phyloP scores from a whole-genome alignment of 202 grass and related monocot species.

The Elaeis oleifera region DNA sequence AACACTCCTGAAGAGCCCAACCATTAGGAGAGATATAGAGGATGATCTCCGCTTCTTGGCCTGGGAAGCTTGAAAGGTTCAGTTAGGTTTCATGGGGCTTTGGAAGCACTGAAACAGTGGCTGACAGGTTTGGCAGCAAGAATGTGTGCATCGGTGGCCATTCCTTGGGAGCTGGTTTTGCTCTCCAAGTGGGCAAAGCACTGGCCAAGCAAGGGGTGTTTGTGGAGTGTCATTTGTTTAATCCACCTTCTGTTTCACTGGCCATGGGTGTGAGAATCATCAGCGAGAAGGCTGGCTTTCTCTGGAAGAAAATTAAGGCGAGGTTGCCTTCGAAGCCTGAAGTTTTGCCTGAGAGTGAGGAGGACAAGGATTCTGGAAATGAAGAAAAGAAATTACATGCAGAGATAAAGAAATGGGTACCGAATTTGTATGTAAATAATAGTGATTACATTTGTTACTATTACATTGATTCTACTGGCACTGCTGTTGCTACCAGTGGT shows the following conservation, averaged over 20 bases:
- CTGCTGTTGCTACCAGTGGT: neutral
- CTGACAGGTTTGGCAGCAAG: conserved; percentile 1
- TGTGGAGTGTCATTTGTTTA: conserved; percentile 13
- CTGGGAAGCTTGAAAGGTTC: conserved; percentile 10
- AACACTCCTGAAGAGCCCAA: conserved; percentile 3
- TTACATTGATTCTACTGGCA: neutral
- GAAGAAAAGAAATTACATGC: conserved; percentile 32
- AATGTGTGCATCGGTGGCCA: conserved; percentile 3
- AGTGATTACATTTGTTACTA: conserved; percentile 12
- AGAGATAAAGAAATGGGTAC: conserved; percentile 3
- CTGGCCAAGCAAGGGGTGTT: conserved; percentile 5
- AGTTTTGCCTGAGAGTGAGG: neutral
- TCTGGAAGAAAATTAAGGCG: neutral
- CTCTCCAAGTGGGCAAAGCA: conserved; percentile 9
- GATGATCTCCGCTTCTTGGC: conserved; percentile 13
- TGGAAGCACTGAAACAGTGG: neutral
- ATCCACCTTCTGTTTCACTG: conserved; percentile 6
- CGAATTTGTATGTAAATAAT: conserved; percentile 5
- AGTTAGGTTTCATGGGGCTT: neutral
- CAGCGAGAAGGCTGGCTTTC: neutral
- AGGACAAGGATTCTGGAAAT: neutral
- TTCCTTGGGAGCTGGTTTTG: conserved; percentile 6
- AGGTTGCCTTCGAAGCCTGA: neutral
- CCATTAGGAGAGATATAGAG: neutral
- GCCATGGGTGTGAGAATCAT: neutral